Percentiles rank a stretch among this genome's conserved stretches.
phyloP scores from a whole-genome alignment of 2,329 filamentous ascomycete species.

The Cladorrhinum sp. region DNA sequence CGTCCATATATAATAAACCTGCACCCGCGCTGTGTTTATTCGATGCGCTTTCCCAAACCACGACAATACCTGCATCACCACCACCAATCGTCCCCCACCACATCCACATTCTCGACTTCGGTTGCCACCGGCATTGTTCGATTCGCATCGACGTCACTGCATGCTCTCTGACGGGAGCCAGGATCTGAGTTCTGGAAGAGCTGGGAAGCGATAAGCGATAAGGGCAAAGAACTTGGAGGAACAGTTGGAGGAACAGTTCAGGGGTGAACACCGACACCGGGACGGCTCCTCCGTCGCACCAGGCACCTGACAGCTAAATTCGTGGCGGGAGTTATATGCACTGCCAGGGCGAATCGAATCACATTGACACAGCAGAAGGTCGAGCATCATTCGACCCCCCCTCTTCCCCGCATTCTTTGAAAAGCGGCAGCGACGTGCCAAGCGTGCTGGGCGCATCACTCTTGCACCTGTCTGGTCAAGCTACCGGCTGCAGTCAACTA shows the following conservation, averaged over 20 bases:
- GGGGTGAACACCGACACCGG: neutral
- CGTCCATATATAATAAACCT: neutral
- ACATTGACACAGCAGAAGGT: neutral
- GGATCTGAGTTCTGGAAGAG: neutral
- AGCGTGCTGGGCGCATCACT: slow-evolving; percentile 1
- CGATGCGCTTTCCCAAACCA: neutral
- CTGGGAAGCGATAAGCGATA: slow-evolving; percentile 1
- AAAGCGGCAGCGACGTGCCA: slow-evolving; percentile 3
- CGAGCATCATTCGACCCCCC: neutral
- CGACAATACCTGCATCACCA: neutral
- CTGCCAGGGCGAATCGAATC: neutral
- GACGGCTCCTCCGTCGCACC: neutral
- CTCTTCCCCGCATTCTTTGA: slow-evolving; percentile 9
- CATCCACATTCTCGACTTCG: neutral
- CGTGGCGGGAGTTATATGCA: neutral
- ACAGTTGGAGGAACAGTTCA: neutral
- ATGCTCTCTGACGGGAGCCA: neutral
- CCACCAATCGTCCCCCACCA: neutral
- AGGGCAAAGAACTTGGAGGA: neutral
- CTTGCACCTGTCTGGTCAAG: neutral
- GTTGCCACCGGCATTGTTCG: neutral
- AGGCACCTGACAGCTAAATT: neutral
- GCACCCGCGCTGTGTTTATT: slow-evolving; percentile 1
- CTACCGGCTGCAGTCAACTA: slow-evolving; percentile 3
- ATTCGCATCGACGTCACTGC: slow-evolving; percentile 1